A percentile compares a stretch with the other conserved stretches of the same genome.
phyloP scores from a whole-genome alignment of 148 eudicot species.

The Camellia sinensis region DNA sequence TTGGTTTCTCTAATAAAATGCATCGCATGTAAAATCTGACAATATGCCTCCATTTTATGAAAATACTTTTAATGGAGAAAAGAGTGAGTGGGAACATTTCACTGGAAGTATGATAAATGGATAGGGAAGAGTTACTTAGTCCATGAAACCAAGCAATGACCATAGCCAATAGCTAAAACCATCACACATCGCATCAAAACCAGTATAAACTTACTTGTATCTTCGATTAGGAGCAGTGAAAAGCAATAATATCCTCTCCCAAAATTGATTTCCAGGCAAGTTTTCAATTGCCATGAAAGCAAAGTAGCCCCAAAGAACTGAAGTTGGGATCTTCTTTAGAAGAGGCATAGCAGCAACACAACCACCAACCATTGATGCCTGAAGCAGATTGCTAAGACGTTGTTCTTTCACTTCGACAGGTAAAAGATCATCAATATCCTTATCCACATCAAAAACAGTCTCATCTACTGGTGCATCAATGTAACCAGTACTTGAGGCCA shows the following conservation, averaged over 20 bases:
- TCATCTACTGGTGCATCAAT: constrained; percentile 85
- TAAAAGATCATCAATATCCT: constrained; percentile 86
- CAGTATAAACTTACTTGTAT: constrained; percentile 56
- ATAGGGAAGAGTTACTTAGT: neutral
- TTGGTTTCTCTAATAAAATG: neutral
- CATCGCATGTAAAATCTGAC: neutral
- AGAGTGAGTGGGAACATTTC: neutral
- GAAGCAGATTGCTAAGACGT: constrained; percentile 90
- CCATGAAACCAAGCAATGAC: neutral
- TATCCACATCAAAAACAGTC: constrained; percentile 85
- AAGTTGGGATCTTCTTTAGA: constrained; percentile 84
- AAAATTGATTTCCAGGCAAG: constrained; percentile 97
- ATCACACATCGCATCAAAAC: neutral
- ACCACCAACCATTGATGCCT: constrained; percentile 77
- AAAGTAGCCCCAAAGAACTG: constrained; percentile 99
- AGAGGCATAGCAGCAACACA: constrained; percentile 98
- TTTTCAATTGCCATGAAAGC: constrained; percentile 99
- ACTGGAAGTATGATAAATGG: neutral
- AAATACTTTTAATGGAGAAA: neutral
- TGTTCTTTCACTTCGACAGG: constrained; percentile 98
- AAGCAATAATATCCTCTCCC: constrained; percentile 87
- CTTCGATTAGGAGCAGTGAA: constrained; percentile 95
- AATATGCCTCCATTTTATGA: neutral
- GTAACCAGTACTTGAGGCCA: constrained; percentile 66
- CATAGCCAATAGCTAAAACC: neutral